Percentiles rank a stretch among this genome's conserved stretches.
Conservation (phyloP, 306 rosid genomes). For the Potentilla sterilis region DNA sequence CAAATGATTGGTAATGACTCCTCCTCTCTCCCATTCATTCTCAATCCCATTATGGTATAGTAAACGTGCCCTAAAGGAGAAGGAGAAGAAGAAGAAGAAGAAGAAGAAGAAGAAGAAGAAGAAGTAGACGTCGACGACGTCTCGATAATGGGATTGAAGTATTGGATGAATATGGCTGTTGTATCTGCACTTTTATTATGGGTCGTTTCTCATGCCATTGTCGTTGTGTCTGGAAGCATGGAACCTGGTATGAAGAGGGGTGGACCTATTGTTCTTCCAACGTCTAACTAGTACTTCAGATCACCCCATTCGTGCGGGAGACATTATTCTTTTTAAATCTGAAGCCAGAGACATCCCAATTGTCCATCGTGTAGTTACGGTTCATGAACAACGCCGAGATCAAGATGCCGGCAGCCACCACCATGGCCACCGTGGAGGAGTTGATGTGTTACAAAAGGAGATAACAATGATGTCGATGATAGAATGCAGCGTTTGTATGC, state of each 20-base stretch:
- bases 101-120: too few species aligned
- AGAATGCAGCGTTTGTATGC: background rate
- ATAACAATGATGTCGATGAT: background rate
- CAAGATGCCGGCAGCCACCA: background rate
- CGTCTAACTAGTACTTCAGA: background rate
- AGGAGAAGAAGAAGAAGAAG: too few species aligned
- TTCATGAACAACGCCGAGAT: background rate
- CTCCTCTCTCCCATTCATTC: too few species aligned
- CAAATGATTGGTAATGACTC: too few species aligned
- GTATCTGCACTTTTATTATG: background rate
- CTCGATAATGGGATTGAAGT: background rate
- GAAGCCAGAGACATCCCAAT: background rate
- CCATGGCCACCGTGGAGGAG: background rate
- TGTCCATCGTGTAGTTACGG: background rate
- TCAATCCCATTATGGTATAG: too few species aligned
- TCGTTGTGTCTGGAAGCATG: background rate
- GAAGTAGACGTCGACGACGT: too few species aligned
- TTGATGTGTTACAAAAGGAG: background rate
- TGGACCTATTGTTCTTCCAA: too few species aligned
- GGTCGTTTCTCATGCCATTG: background rate
- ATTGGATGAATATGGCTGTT: background rate
- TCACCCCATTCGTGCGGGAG: background rate
- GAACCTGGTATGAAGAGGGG: too few species aligned
- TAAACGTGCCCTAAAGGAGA: too few species aligned
- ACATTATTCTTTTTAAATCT: background rate